Evolutionary conservation across 495 filamentous ascomycete species (phyloP).

Genomic region (Sordaria brevicollis): DNA sequence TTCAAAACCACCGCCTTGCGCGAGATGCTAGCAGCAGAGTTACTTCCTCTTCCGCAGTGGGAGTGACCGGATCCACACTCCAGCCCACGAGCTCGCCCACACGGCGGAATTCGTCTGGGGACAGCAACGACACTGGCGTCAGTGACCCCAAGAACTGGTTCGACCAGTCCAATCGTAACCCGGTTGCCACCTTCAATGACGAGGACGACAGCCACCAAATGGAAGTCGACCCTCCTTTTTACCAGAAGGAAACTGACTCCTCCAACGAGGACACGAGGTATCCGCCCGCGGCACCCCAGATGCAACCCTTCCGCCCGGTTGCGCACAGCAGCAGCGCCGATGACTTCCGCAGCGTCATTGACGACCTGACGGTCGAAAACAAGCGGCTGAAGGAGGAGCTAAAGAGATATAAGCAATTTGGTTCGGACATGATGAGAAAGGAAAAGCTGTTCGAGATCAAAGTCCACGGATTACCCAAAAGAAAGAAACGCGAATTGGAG

Average conservation of each 20-base stretch:
- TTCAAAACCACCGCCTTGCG: constrained; percentile 29
- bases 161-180: constrained; percentile 33
- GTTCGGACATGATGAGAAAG: constrained; percentile 44
- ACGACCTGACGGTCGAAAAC: constrained; percentile 63
- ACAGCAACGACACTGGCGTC: constrained; percentile 27
- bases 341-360: constrained; percentile 57
- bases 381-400: constrained; percentile 60
- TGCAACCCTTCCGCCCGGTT: constrained; percentile 12
- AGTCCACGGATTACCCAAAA: constrained; percentile 52
- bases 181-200: constrained; percentile 13
- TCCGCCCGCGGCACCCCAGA: constrained; percentile 1
- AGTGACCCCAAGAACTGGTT: constrained; percentile 39
- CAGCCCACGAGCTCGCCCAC: constrained; percentile 4
- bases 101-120: constrained; percentile 29
- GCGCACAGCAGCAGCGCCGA: constrained; percentile 44
- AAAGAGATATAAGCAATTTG: constrained; percentile 53
- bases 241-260: constrained; percentile 33
- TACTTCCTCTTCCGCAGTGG: background rate
- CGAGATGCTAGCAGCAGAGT: constrained; percentile 19
- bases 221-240: constrained; percentile 48
- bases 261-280: constrained; percentile 26
- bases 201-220: constrained; percentile 21
- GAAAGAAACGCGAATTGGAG: constrained; percentile 65
- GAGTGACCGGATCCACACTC: background rate
- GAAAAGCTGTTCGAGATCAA: constrained; percentile 72